A percentile compares a stretch with the other conserved stretches of the same genome.
Conservation (phyloP, 148 eudicot genomes). For the Rhododendron kiyosumense region DNA sequence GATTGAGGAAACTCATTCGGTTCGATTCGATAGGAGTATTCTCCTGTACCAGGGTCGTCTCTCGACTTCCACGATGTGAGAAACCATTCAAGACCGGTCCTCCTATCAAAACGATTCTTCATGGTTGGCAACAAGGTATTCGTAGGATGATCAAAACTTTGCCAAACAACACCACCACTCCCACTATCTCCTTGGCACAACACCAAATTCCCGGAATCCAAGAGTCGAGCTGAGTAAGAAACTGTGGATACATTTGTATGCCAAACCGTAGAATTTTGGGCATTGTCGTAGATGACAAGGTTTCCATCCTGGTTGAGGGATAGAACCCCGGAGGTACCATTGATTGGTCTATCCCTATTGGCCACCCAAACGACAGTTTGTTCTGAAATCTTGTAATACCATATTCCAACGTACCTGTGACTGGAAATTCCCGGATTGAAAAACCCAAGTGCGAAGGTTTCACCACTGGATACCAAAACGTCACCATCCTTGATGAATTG, state of each 20-base stretch:
- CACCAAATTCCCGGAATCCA: conserved; percentile 6
- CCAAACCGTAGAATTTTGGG: neutral
- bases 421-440: neutral
- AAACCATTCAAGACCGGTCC: conserved; percentile 1
- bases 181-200: neutral
- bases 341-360: conserved; percentile 15
- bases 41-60: neutral
- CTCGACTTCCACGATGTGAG: conserved; percentile 1
- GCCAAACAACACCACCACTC: neutral
- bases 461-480: conserved; percentile 2
- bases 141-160: conserved; percentile 3
- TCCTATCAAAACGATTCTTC: neutral
- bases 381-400: conserved; percentile 11
- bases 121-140: neutral
- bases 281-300: neutral
- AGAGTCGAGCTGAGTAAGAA: neutral
- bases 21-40: neutral
- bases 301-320: conserved; percentile 12
- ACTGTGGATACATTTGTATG: neutral
- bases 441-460: conserved; percentile 12
- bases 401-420: conserved; percentile 19
- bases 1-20: neutral
- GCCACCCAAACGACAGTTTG: conserved; percentile 1
- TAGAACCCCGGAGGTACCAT: conserved; percentile 7
- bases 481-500: neutral